These are phyloP conservation scores for Calonectria honghensis DNA, from an alignment of 2,329 filamentous ascomycete species.

Conservation along the genomic window DNA sequence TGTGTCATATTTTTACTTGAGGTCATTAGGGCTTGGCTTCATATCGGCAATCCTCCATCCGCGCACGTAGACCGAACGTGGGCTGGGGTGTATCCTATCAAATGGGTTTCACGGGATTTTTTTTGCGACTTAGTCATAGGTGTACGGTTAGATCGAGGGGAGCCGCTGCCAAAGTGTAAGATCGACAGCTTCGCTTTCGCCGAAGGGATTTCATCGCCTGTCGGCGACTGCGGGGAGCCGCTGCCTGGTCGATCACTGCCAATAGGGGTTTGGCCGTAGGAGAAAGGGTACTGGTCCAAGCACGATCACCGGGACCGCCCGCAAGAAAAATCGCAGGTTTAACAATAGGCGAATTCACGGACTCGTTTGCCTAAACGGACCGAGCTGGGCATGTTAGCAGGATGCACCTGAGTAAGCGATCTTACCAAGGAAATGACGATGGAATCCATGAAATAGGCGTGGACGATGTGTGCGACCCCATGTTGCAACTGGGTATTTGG, in stretches of 20 bases:
- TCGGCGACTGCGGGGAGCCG: slow-evolving; percentile 44
- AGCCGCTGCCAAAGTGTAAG: slow-evolving; percentile 46
- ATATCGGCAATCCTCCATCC: slow-evolving; percentile 24
- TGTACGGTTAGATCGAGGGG: slow-evolving; percentile 6
- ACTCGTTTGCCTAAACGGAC: slow-evolving; percentile 40
- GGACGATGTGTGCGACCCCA: background rate
- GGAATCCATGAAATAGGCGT: background rate
- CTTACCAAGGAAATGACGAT: background rate
- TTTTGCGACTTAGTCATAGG: slow-evolving; percentile 3
- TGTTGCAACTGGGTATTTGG: background rate
- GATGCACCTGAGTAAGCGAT: slow-evolving; percentile 13
- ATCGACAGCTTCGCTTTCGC: slow-evolving; percentile 50
- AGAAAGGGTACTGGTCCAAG: slow-evolving; percentile 36
- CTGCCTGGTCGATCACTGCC: slow-evolving; percentile 51
- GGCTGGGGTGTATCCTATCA: background rate
- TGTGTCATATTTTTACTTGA: slow-evolving; percentile 26
- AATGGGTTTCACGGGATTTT: slow-evolving; percentile 37
- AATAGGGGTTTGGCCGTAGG: slow-evolving; percentile 38
- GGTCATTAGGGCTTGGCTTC: slow-evolving; percentile 37
- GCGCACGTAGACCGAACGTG: slow-evolving; percentile 6
- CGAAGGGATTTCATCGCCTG: slow-evolving; percentile 52
- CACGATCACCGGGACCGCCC: slow-evolving; percentile 52
- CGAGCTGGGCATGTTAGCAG: slow-evolving; percentile 29
- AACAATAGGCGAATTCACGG: slow-evolving; percentile 43
- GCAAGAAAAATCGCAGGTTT: slow-evolving; percentile 48